Percentiles rank a stretch among this genome's conserved stretches.
Evolutionary conservation across 2,329 filamentous ascomycete species (phyloP).

Genomic region (Endothia cerciana): DNA sequence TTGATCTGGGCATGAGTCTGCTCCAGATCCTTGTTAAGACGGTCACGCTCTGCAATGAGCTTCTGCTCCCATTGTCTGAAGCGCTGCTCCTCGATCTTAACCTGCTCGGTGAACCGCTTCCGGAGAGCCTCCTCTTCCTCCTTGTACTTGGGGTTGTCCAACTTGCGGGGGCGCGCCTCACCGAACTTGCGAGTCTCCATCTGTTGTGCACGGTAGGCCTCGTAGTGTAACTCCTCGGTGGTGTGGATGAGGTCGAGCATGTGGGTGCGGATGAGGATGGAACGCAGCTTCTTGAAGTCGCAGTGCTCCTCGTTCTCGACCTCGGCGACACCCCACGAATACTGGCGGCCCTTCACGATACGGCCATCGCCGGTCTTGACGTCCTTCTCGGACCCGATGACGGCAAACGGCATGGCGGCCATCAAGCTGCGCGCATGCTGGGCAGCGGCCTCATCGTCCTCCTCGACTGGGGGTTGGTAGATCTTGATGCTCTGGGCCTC

Average conservation of each 20-base stretch:
- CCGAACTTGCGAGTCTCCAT: conserved; percentile 99
- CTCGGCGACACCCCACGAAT: conserved; percentile 98
- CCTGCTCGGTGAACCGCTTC: conserved; percentile 99
- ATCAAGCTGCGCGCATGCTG: conserved; percentile 94
- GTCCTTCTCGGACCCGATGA: conserved; percentile 99
- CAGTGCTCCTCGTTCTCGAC: conserved; percentile 99
- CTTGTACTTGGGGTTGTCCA: conserved; percentile 99
- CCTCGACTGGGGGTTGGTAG: conserved; percentile 96
- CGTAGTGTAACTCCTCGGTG: conserved; percentile 98
- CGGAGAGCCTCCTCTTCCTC: conserved; percentile 97
- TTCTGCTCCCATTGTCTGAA: conserved; percentile 99
- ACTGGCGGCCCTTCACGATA: conserved; percentile 98
- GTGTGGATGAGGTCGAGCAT: conserved; percentile 99
- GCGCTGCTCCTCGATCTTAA: conserved; percentile 99
- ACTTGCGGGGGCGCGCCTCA: conserved; percentile 93
- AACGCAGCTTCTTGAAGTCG: conserved; percentile 99
- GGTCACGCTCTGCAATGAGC: conserved; percentile 97
- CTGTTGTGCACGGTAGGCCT: conserved; percentile 97
- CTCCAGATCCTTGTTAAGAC: conserved; percentile 99
- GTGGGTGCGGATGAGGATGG: conserved; percentile 97
- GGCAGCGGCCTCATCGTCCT: conserved; percentile 95
- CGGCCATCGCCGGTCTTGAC: conserved; percentile 95
- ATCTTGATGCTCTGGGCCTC: conserved; percentile 99
- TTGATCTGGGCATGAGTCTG: conserved; percentile 95
- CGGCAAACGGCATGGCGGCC: conserved; percentile 96